Base-by-base conservation (phyloP, 1,139 yeast species). In the Geotrichum australiense region DNA sequence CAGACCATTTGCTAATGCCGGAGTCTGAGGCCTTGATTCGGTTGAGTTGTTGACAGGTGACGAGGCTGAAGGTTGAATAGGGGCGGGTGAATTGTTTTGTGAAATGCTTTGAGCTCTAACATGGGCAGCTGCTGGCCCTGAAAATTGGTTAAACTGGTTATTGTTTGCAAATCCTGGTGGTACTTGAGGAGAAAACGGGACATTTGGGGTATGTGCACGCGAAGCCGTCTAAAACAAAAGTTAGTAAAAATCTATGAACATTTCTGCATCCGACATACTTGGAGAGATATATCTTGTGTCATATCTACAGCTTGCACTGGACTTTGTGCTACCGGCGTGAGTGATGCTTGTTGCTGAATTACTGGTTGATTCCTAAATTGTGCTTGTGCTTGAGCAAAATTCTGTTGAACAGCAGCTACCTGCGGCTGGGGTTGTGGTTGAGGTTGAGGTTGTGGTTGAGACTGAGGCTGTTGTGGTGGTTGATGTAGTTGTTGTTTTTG, bases 11-110 rank as follows among this genome's bases (percentile, higher is more conserved):
- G n/a, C n/a, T n/a, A n/a, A n/a, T 78, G 76, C 37, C 79, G 75
- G 52, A 78, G 84, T 29, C 64, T 66, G 12, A 33, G 15, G 37
- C 37, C 35, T 29, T 19, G 42, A 28, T 37, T 19, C 21, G 30
- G 25, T 10, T n/a, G 11, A 31, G 39, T 22, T 45, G 34, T 22
- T 35, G 38, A 12, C 35, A 32, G 36, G 23, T 24, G 38, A 35
- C 43, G 43, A 18, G 33, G 50, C 24, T 39, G 52, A 38, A 30
- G 46, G 37, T 28, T 50, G 34, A 42, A 51, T 39, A 46, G 57
- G 37, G 46, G 50, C n/a, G 8, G 35, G 23, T 10, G 35, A 25
- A 15, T 25, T 31, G n/a, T 14, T 25, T 10, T 31, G 35, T 10
- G 35, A 10, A 6, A 15, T 20, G 8, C 35, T 15, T 8, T 12